Evolutionary conservation across 2,329 filamentous ascomycete species (phyloP).

Genomic region (Aspergillus sergii): DNA sequence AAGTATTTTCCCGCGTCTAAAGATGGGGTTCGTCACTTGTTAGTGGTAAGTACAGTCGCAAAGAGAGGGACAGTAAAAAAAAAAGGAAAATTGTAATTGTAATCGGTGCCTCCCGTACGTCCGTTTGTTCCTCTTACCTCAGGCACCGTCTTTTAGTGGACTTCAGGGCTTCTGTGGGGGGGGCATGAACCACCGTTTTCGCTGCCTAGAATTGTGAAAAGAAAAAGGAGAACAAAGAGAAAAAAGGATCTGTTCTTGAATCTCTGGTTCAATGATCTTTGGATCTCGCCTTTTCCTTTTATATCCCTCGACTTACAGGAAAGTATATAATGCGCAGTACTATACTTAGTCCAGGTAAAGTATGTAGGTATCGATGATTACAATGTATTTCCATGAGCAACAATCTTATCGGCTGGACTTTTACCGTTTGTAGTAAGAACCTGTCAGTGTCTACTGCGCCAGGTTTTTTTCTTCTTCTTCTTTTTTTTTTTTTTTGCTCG

Average conservation of each 20-base stretch:
- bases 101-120: constrained; percentile 22
- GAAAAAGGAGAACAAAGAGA: background rate
- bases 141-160: constrained; percentile 17
- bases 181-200: constrained; percentile 18
- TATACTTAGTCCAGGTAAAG: background rate
- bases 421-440: background rate
- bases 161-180: constrained; percentile 32
- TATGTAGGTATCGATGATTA: background rate
- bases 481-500: background rate
- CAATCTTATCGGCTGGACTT: background rate
- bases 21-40: constrained; percentile 1
- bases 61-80: constrained; percentile 7
- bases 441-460: background rate
- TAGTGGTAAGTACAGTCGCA: constrained; percentile 6
- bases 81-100: constrained; percentile 11
- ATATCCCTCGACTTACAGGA: background rate
- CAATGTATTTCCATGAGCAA: background rate
- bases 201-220: constrained; percentile 5
- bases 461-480: background rate
- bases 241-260: background rate
- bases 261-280: constrained; percentile 3
- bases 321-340: constrained; percentile 1
- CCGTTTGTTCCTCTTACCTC: constrained; percentile 15
- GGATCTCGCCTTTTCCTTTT: background rate
- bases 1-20: background rate